Percentiles rank a stretch among this genome's conserved stretches.
These are phyloP conservation scores for Teratosphaeria zuluensis DNA, from an alignment of 2,329 filamentous ascomycete genomes.

Conservation along the genomic window DNA sequence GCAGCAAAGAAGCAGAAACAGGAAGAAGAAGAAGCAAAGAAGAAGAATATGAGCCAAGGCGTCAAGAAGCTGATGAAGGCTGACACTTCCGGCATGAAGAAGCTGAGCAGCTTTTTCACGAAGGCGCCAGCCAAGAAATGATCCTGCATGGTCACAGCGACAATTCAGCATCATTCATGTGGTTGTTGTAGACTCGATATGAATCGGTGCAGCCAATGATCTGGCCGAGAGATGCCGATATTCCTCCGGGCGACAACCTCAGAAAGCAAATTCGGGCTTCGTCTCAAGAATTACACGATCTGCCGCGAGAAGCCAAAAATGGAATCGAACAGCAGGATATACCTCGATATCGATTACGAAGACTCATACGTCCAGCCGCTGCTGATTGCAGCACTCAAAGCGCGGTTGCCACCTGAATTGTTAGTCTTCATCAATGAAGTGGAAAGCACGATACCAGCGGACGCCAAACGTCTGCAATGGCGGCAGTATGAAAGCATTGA, in stretches of 20 bases:
- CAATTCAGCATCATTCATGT: neutral
- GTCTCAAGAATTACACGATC: neutral
- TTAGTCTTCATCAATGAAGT: constrained; percentile 41
- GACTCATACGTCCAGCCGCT: constrained; percentile 84
- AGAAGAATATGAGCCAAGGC: constrained; percentile 67
- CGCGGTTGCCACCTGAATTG: constrained; percentile 44
- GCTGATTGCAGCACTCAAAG: constrained; percentile 61
- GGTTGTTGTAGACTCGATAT: neutral
- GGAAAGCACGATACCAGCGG: constrained; percentile 14
- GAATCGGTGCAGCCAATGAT: neutral
- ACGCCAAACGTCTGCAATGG: constrained; percentile 60
- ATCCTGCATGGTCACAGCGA: neutral
- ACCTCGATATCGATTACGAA: constrained; percentile 73
- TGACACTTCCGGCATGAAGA: constrained; percentile 88
- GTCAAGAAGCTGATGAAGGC: constrained; percentile 80
- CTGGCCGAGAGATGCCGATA: neutral
- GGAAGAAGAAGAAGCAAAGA: constrained; percentile 82
- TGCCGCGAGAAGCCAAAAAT: neutral
- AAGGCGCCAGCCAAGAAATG: constrained; percentile 39
- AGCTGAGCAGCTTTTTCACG: constrained; percentile 88
- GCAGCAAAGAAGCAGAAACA: constrained; percentile 75
- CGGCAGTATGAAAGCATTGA: constrained; percentile 79
- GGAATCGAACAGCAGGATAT: constrained; percentile 30
- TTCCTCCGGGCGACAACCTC: neutral
- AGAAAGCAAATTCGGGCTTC: neutral